Base-by-base conservation (phyloP, 768 basidiomycete genomes). In the Boletus bicolor region DNA sequence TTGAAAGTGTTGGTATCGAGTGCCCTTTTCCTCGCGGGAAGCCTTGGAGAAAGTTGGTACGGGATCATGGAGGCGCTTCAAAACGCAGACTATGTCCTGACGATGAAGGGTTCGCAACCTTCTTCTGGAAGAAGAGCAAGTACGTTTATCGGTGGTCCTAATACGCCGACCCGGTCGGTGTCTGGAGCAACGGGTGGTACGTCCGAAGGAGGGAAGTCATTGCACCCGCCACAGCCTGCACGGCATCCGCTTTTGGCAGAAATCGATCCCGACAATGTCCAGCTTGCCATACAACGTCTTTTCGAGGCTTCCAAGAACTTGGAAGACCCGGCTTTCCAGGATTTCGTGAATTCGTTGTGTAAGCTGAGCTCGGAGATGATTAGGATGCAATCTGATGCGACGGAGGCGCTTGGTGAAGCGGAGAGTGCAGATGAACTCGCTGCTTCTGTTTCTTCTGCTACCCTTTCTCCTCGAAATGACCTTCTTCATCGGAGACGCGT, bases 301-400 rank as follows among this genome's bases (percentile, higher is more conserved):
- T 96, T 98, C 62, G 93, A 97, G 55, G 80, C 87, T 0, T 87
- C 91, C 9, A 89, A 87, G 69, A 86, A 86, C 59, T 66, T 98
- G 58, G 90, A 94, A 55, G 93, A 97, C 65, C 63, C 68, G 0
- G 89, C 93, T 4, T 98, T 95, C 73, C 79, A 77, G 45, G 79
- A 85, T 59, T 98, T 98, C 58, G 75, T 85, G 34, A 70, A 68
- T 9, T 90, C 95, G 3, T 71, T 98, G 49, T 95, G 93, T 69
- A 86, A 82, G 64, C 75, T 98, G 26, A 96, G 93, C 65, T 79
- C 83, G 10, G 93, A 94, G 71, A 98, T 98, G 94, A 84, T 98
- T 19, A 87, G 88, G 37, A 87, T 97, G 85, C 87, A 92, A 71
- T 82, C 81, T 4, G 80, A 77, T 46, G 61, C 52, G 26, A 57